Conservation (phyloP, 495 filamentous ascomycete species). For the Acidiella bohemica region DNA sequence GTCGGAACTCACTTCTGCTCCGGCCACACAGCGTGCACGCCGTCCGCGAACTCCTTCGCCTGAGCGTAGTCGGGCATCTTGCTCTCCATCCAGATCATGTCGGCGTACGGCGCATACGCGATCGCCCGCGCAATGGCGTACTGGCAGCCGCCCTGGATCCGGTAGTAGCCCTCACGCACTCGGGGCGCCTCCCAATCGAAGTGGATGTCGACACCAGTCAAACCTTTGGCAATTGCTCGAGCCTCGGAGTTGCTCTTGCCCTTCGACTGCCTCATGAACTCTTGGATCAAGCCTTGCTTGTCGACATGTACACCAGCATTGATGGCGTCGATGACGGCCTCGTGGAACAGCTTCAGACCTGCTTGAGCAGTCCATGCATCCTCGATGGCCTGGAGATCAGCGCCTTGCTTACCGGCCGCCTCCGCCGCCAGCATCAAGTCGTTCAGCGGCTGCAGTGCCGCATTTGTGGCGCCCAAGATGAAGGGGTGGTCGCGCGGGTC, state of each 20-base stretch:
- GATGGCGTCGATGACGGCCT: slow-evolving; percentile 77
- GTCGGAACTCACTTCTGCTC: slow-evolving; percentile 68
- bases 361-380: slow-evolving; percentile 75
- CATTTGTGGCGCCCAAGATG: slow-evolving; percentile 83
- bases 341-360: slow-evolving; percentile 78
- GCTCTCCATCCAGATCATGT: slow-evolving; percentile 98
- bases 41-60: slow-evolving; percentile 86
- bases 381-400: slow-evolving; percentile 79
- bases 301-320: slow-evolving; percentile 47
- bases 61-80: slow-evolving; percentile 87
- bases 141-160: slow-evolving; percentile 78
- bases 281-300: slow-evolving; percentile 49
- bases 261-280: slow-evolving; percentile 53
- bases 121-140: slow-evolving; percentile 85
- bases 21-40: slow-evolving; percentile 88
- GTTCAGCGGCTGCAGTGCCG: slow-evolving; percentile 66
- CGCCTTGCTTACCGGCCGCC: slow-evolving; percentile 64
- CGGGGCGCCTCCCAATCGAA: slow-evolving; percentile 90
- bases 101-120: slow-evolving; percentile 86
- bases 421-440: slow-evolving; percentile 87
- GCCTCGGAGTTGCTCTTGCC: slow-evolving; percentile 81
- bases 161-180: slow-evolving; percentile 88
- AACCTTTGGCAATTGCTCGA: slow-evolving; percentile 63
- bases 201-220: slow-evolving; percentile 70
- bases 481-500: slow-evolving; percentile 88